Base-by-base conservation (phyloP, 805 yeast species). In the Ogataea paraovalis region DNA sequence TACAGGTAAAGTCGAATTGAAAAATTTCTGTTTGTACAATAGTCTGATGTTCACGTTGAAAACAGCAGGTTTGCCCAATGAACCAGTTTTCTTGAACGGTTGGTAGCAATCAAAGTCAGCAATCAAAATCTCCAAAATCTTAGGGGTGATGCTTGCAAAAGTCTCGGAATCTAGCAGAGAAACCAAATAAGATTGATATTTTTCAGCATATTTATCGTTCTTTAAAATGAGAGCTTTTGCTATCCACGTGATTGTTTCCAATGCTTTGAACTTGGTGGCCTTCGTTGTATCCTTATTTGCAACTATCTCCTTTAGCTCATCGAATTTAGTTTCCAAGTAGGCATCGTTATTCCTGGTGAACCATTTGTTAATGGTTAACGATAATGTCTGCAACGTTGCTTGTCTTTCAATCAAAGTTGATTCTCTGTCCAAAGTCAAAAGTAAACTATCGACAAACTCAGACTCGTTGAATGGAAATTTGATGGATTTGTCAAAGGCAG, bases 1-100 rank as follows among this genome's bases (percentile, higher is more conserved):
- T 27, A 62, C 64, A 0, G 86, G 85, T 5, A 88, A 72, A 1
- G 81, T 68, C 8, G 72, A 67, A 49, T 80, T 79, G 61, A 89
- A 88, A 22, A 87, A 73, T 53, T 82, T 82, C 60, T 94, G 99
- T 61, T 89, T 89, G 73, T 85, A 88, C 21, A 94, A 71, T 40
- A 78, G 64, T 49, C 86, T 77, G 18, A 85, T 76, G 49, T 82
- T 79, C 46, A 85, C 73, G 52, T 80, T 80, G 51, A 63, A 63
- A 1, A 75, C 76, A n/a, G 46, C 47, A 3, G 54, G 47, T 40
- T 59, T 62, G 5, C 56, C 55, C 39, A 57, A 43, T 6, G 56
- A 41, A n/a, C 62, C 63, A 3, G 45, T 43, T 43, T 50, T 58
- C 36, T 69, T 69, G 23, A 74, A 74, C 6, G 69, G 80, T 41